phyloP scores from a whole-genome alignment of 2,329 filamentous ascomycete genomes.

The Chalara sp. region DNA sequence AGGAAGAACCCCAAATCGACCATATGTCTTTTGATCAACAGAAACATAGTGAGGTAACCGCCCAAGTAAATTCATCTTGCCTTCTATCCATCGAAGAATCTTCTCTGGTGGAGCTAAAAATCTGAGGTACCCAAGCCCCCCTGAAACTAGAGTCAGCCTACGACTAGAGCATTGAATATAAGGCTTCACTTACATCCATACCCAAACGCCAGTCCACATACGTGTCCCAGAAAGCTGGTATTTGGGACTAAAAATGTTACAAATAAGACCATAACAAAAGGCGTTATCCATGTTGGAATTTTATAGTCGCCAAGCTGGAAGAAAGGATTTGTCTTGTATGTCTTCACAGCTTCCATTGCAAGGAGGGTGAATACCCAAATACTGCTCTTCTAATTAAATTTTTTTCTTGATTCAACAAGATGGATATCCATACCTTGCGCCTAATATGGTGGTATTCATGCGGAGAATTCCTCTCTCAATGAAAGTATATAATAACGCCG shows the following conservation, averaged over 20 bases:
- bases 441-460: slow-evolving; percentile 68
- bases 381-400: slow-evolving; percentile 37
- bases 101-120: slow-evolving; percentile 86
- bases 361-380: slow-evolving; percentile 91
- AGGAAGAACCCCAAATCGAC: slow-evolving; percentile 83
- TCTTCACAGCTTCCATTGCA: slow-evolving; percentile 78
- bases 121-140: slow-evolving; percentile 81
- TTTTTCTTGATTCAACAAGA: not conserved
- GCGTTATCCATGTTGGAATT: slow-evolving; percentile 89
- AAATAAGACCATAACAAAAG: slow-evolving; percentile 69
- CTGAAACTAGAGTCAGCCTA: slow-evolving; percentile 35
- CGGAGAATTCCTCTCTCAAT: slow-evolving; percentile 68
- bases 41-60: slow-evolving; percentile 88
- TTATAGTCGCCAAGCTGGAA: slow-evolving; percentile 56
- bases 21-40: slow-evolving; percentile 93
- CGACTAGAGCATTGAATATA: not conserved
- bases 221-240: slow-evolving; percentile 78
- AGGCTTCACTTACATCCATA: slow-evolving; percentile 64
- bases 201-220: slow-evolving; percentile 76
- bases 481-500: slow-evolving; percentile 73
- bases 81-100: slow-evolving; percentile 80
- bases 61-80: slow-evolving; percentile 76
- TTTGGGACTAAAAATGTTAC: slow-evolving; percentile 71
- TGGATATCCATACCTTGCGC: slow-evolving; percentile 59
- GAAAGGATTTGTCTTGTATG: slow-evolving; percentile 73